These are phyloP conservation scores for Vigna radiata DNA, from an alignment of 306 rosid species.

Conservation along the genomic window DNA sequence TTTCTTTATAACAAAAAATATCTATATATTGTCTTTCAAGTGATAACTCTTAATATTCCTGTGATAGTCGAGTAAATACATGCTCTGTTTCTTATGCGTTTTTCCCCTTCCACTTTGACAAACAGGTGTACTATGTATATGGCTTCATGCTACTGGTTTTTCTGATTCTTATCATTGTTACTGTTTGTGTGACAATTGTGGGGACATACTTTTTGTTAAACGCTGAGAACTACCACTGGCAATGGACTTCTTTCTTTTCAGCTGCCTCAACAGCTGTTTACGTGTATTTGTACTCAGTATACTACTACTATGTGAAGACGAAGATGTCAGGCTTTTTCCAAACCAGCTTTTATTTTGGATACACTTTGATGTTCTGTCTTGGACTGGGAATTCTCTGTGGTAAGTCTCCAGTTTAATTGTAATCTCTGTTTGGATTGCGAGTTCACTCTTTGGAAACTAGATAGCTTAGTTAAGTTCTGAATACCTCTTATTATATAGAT, in stretches of 20 bases:
- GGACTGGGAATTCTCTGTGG: constrained; percentile 99
- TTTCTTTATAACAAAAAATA: constrained; percentile 18
- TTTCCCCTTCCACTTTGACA: constrained; percentile 44
- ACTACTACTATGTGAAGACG: constrained; percentile 96
- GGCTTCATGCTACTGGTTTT: constrained; percentile 99
- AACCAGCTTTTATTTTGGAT: constrained; percentile 98
- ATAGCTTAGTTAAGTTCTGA: constrained; percentile 6
- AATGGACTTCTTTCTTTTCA: constrained; percentile 99
- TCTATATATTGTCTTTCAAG: constrained; percentile 12
- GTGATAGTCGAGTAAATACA: constrained; percentile 19
- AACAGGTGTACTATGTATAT: constrained; percentile 98
- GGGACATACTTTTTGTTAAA: constrained; percentile 96
- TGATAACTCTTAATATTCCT: constrained; percentile 9
- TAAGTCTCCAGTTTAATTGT: constrained; percentile 54
- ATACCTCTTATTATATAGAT: background rate
- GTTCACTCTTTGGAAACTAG: background rate
- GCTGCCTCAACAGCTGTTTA: constrained; percentile 98
- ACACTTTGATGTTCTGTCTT: constrained; percentile 97
- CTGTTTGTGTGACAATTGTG: constrained; percentile 97
- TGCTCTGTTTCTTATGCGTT: constrained; percentile 34
- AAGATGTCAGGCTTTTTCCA: constrained; percentile 99
- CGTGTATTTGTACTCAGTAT: constrained; percentile 90
- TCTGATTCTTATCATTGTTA: constrained; percentile 87
- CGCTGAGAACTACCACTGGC: constrained; percentile 99
- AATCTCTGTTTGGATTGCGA: background rate